phyloP scores from a whole-genome alignment of 108 stramenopile genomes.

The Seminavis robusta region DNA sequence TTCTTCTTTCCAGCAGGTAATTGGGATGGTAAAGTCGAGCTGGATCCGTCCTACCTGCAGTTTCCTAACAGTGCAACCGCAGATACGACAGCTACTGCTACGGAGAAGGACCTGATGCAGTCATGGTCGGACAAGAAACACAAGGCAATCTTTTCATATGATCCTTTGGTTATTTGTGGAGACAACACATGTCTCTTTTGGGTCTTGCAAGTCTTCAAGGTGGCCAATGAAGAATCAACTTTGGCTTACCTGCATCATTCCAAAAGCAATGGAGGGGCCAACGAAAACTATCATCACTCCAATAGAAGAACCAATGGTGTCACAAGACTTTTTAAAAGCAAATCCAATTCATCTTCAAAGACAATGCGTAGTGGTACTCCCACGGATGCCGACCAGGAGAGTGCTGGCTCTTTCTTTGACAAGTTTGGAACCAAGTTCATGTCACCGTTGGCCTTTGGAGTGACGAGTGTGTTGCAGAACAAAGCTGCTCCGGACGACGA shows the following conservation, averaged over 20 bases:
- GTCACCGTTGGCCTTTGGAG: slow-evolving; percentile 64
- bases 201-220: slow-evolving; percentile 66
- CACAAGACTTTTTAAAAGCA: background rate
- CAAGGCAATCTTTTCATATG: slow-evolving; percentile 78
- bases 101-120: slow-evolving; percentile 15
- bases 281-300: background rate
- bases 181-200: slow-evolving; percentile 31
- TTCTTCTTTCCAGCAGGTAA: slow-evolving; percentile 84
- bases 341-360: slow-evolving; percentile 3
- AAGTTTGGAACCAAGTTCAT: slow-evolving; percentile 53
- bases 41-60: slow-evolving; percentile 14
- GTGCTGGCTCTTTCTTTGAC: slow-evolving; percentile 17
- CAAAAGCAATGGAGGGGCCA: too few relatives aligned
- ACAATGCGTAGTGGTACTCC: background rate
- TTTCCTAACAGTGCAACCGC: background rate
- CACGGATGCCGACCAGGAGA: slow-evolving; percentile 9
- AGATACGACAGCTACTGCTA: slow-evolving; percentile 15
- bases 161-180: slow-evolving; percentile 28
- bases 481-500: background rate
- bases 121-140: slow-evolving; percentile 59
- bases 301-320: background rate
- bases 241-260: too few relatives aligned
- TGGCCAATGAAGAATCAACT: slow-evolving; percentile 25
- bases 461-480: slow-evolving; percentile 48
- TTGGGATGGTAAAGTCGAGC: slow-evolving; percentile 46